Evolutionary conservation across 2,329 filamentous ascomycete species (phyloP).

Genomic region (Dothideomycetes sp.): DNA sequence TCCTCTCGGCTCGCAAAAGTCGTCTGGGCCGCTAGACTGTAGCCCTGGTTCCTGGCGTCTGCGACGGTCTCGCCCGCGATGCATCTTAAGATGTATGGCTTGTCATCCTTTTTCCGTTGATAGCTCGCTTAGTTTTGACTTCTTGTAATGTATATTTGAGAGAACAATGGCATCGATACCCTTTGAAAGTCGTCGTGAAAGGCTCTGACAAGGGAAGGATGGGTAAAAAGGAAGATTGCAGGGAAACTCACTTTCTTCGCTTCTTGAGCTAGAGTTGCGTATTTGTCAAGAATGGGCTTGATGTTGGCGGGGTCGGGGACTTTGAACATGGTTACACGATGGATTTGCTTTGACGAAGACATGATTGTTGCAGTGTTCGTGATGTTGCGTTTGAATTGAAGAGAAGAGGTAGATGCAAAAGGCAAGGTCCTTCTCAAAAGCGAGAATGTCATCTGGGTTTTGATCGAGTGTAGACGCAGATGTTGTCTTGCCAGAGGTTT

Average conservation of each 20-base stretch:
- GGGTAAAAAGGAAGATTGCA: not conserved
- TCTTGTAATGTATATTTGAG: too few relatives aligned
- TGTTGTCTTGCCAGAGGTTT: too few relatives aligned
- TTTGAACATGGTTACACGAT: slow-evolving; percentile 47
- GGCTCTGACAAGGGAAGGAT: too few relatives aligned
- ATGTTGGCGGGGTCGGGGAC: slow-evolving; percentile 39
- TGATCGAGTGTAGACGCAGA: too few relatives aligned
- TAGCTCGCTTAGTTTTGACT: too few relatives aligned
- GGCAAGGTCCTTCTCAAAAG: not conserved
- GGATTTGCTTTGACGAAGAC: slow-evolving; percentile 22
- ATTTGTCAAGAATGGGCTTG: slow-evolving; percentile 35
- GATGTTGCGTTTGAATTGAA: not conserved
- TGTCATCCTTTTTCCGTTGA: slow-evolving; percentile 49
- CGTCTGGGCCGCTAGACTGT: slow-evolving; percentile 54
- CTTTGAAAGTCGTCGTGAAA: too few relatives aligned
- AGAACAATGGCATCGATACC: too few relatives aligned
- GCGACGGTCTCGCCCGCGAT: slow-evolving; percentile 46
- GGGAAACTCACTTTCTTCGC: slow-evolving; percentile 33
- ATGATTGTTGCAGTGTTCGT: too few relatives aligned
- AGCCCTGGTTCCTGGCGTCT: slow-evolving; percentile 55
- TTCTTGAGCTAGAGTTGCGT: slow-evolving; percentile 34
- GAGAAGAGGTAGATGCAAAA: not conserved
- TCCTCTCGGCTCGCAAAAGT: slow-evolving; percentile 57
- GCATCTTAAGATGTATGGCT: slow-evolving; percentile 57
- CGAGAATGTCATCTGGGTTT: slow-evolving; percentile 1